Evolutionary conservation across 1,284 basidiomycete genomes (phyloP).

Genomic region (Cerrena zonata): DNA sequence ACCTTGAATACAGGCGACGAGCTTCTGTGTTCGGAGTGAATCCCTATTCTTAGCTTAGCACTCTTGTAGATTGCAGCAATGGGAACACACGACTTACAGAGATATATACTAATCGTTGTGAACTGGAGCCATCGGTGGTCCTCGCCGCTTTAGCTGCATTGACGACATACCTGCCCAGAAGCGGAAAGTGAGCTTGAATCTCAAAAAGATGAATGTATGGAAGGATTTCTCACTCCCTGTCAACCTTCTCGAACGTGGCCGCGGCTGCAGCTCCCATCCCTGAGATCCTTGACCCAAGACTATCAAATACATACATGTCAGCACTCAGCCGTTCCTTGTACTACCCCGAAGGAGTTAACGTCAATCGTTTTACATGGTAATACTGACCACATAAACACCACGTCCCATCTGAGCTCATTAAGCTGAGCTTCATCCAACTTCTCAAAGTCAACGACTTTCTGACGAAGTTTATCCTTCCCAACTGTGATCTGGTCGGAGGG

Average conservation of each 20-base stretch:
- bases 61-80: neutral
- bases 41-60: slow-evolving; percentile 30
- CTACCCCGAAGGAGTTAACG: too few relatives aligned
- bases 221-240: slow-evolving; percentile 52
- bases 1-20: slow-evolving; percentile 47
- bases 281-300: slow-evolving; percentile 6
- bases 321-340: too few relatives aligned
- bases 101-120: slow-evolving; percentile 63
- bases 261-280: slow-evolving; percentile 69
- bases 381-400: slow-evolving; percentile 55
- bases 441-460: slow-evolving; percentile 63
- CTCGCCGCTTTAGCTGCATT: slow-evolving; percentile 63
- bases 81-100: slow-evolving; percentile 43
- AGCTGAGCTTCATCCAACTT: slow-evolving; percentile 48
- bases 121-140: slow-evolving; percentile 33
- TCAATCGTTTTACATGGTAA: too few relatives aligned
- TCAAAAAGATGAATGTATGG: neutral
- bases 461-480: slow-evolving; percentile 48
- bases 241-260: slow-evolving; percentile 67
- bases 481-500: slow-evolving; percentile 30
- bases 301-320: neutral
- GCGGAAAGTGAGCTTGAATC: too few relatives aligned
- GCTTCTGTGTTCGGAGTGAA: slow-evolving; percentile 44
- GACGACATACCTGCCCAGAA: slow-evolving; percentile 75
- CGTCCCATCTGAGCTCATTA: slow-evolving; percentile 56